These are phyloP conservation scores for Cryptococcus sp. DNA, from an alignment of 1,284 basidiomycete species.

Conservation along the genomic window DNA sequence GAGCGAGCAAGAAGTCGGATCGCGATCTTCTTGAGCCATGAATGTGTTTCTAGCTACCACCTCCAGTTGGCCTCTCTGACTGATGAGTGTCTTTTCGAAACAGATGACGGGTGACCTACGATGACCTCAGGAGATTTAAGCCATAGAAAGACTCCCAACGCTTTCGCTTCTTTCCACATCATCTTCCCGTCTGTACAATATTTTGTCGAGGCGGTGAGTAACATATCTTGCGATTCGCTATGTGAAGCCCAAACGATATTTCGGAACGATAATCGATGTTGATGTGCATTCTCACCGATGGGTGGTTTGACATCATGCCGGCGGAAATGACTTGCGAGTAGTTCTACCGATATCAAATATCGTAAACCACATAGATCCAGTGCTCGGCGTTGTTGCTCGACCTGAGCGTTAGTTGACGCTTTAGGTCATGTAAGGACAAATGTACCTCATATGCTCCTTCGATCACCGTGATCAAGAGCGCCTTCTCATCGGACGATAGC, in stretches of 20 bases:
- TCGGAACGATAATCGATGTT: constrained; percentile 67
- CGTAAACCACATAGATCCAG: constrained; percentile 84
- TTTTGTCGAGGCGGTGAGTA: constrained; percentile 65
- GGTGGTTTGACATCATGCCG: constrained; percentile 3
- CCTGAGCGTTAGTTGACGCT: constrained; percentile 50
- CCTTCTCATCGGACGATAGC: constrained; percentile 69
- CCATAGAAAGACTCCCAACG: constrained; percentile 85
- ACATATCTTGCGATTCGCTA: constrained; percentile 81
- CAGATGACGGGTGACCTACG: constrained; percentile 53
- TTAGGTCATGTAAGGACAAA: neutral
- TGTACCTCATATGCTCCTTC: constrained; percentile 79
- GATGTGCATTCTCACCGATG: neutral
- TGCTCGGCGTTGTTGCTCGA: constrained; percentile 77
- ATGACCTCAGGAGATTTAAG: constrained; percentile 68
- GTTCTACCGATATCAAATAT: constrained; percentile 82
- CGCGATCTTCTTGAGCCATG: constrained; percentile 74
- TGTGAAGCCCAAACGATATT: constrained; percentile 95
- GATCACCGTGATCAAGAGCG: constrained; percentile 71
- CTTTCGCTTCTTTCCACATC: constrained; percentile 79
- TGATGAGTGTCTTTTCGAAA: neutral
- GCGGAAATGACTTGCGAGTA: constrained; percentile 39
- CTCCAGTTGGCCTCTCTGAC: constrained; percentile 74
- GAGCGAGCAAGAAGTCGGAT: constrained; percentile 83
- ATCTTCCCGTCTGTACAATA: constrained; percentile 73
- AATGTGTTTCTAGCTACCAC: constrained; percentile 89